Conservation (phyloP, 192 early-diverging fungal species). For the Entomortierella lignicola region DNA sequence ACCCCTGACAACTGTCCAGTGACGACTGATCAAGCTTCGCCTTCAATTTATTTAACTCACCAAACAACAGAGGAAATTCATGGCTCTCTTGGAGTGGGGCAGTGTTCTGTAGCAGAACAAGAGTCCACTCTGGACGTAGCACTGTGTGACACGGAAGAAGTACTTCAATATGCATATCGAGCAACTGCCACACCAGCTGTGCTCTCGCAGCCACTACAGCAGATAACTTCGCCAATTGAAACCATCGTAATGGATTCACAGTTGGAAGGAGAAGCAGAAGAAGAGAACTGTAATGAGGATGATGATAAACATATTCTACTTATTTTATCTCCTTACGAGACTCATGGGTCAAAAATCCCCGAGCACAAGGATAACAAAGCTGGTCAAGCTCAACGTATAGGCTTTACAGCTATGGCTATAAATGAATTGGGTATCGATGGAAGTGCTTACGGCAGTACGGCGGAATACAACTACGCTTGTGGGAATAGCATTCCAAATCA, state of each 20-base stretch:
- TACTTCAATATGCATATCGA: slow-evolving; percentile 4
- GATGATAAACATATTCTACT: neutral
- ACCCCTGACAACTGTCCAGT: no score
- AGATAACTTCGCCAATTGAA: neutral
- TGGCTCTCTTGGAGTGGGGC: neutral
- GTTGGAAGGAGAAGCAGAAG: neutral
- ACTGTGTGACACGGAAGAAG: neutral
- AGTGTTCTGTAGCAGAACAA: neutral
- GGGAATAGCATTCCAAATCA: neutral
- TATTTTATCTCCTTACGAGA: no score
- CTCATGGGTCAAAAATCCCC: no score
- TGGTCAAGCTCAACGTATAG: no score
- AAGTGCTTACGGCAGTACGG: neutral
- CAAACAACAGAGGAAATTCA: neutral
- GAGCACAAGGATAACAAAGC: no score
- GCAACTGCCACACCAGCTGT: neutral
- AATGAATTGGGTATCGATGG: neutral
- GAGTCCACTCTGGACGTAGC: neutral
- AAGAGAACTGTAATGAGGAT: neutral
- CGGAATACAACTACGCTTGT: neutral
- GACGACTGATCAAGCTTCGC: no score
- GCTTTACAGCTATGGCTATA: no score
- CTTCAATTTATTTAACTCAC: no score
- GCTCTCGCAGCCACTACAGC: slow-evolving; percentile 1
- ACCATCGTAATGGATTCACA: no score